Percentiles rank a stretch among this genome's conserved stretches.
Conservation (phyloP, 2,329 filamentous ascomycete genomes). For the Lachnellula occidentalis region DNA sequence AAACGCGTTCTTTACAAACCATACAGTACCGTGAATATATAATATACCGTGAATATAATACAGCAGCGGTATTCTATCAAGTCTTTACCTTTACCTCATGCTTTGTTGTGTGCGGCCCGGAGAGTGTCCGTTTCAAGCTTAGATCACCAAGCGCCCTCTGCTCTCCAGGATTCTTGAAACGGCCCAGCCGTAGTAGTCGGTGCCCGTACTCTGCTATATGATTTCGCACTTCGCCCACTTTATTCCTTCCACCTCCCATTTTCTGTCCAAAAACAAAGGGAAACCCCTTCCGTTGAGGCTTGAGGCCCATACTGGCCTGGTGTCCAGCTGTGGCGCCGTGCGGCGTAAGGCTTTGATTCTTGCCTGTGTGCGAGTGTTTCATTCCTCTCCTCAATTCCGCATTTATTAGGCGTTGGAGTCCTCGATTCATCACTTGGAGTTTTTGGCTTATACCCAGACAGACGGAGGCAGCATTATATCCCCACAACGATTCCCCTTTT, state of each 20-base stretch:
- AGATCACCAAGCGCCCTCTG: no score
- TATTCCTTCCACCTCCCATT: conserved; percentile 15
- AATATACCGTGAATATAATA: no score
- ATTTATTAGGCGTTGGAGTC: conserved; percentile 29
- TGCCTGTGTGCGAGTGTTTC: conserved; percentile 22
- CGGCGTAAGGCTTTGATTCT: conserved; percentile 33
- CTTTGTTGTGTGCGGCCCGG: no score
- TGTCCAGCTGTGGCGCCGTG: conserved; percentile 31
- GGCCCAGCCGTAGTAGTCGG: background rate
- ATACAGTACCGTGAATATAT: no score
- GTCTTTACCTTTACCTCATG: no score
- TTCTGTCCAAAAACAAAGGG: conserved; percentile 18
- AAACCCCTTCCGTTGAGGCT: conserved; percentile 23
- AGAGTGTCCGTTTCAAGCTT: no score
- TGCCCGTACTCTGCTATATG: conserved; percentile 26
- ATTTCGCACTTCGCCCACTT: conserved; percentile 21
- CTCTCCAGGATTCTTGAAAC: background rate
- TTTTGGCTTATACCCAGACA: conserved; percentile 26
- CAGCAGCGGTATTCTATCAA: no score
- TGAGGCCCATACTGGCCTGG: conserved; percentile 30
- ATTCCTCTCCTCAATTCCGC: conserved; percentile 21
- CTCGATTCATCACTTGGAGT: conserved; percentile 20
- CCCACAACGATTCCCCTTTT: conserved; percentile 9
- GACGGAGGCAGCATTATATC: conserved; percentile 12
- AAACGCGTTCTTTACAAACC: no score